Conservation (phyloP, 2,329 filamentous ascomycete genomes). For the Ceratocystis colombiana region DNA sequence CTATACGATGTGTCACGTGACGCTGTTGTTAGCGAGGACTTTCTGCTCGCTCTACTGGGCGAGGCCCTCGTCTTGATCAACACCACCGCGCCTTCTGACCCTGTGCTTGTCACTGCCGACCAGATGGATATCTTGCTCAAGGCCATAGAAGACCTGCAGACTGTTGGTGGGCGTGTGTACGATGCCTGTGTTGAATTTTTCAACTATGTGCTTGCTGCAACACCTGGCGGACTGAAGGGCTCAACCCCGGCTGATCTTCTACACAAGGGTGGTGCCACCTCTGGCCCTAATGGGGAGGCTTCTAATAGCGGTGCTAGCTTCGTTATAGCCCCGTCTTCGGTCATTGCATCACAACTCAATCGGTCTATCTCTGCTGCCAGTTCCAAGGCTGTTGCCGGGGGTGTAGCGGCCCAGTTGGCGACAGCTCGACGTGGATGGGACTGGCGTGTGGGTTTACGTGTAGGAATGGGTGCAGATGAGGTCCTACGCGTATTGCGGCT, state of each 20-base stretch:
- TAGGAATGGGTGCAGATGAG: constrained; percentile 53
- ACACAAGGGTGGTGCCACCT: constrained; percentile 35
- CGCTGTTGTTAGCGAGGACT: constrained; percentile 79
- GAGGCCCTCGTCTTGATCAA: constrained; percentile 72
- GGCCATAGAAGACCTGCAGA: constrained; percentile 69
- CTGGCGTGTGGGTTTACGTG: constrained; percentile 67
- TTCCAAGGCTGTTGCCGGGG: constrained; percentile 34
- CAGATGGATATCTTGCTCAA: constrained; percentile 68
- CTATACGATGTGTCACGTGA: constrained; percentile 73
- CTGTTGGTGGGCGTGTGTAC: constrained; percentile 62
- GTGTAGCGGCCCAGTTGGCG: constrained; percentile 5
- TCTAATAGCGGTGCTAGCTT: constrained; percentile 51
- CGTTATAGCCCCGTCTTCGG: constrained; percentile 54
- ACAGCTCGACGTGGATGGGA: constrained; percentile 55
- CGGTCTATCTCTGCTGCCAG: constrained; percentile 48
- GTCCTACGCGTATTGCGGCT: constrained; percentile 63
- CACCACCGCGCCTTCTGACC: constrained; percentile 26
- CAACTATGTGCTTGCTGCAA: constrained; percentile 60
- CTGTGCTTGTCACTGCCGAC: constrained; percentile 50
- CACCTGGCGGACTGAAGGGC: constrained; percentile 47
- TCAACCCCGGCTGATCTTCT: constrained; percentile 58
- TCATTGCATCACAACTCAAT: constrained; percentile 54
- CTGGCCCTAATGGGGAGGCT: constrained; percentile 41
- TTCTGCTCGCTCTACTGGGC: constrained; percentile 69
- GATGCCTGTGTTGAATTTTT: constrained; percentile 69